A percentile compares a stretch with the other conserved stretches of the same genome.
Evolutionary conservation across 2,329 filamentous ascomycete genomes (phyloP).

Genomic region (Aspergillus tamarii): DNA sequence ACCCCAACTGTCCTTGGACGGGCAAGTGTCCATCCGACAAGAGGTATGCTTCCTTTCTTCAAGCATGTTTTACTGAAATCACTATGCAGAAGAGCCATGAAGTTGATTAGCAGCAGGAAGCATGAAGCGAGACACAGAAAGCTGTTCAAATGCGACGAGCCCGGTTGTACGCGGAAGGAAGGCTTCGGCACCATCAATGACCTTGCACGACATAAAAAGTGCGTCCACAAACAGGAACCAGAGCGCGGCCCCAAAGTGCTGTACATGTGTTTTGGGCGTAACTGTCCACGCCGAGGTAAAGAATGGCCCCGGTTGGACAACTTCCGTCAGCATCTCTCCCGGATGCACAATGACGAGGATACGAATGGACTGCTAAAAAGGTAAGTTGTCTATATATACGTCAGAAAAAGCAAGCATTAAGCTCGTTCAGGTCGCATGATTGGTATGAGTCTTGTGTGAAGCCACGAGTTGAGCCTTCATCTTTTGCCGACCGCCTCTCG

Average conservation of each 20-base stretch:
- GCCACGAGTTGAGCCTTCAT: constrained; percentile 21
- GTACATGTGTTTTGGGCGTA: constrained; percentile 62
- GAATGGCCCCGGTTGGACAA: constrained; percentile 83
- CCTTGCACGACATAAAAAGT: constrained; percentile 75
- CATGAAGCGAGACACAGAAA: constrained; percentile 72
- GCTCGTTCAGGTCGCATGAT: constrained; percentile 30
- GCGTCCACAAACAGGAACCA: constrained; percentile 63
- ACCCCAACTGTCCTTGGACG: constrained; percentile 35
- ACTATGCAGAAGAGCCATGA: too few relatives aligned
- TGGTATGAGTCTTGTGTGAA: constrained; percentile 39
- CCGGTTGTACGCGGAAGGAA: constrained; percentile 59
- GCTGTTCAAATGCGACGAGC: constrained; percentile 63
- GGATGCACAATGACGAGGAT: constrained; percentile 63
- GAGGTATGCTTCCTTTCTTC: constrained; percentile 31
- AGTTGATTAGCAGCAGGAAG: constrained; percentile 60
- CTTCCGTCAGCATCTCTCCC: constrained; percentile 76
- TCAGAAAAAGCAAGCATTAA: background rate
- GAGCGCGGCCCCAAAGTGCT: constrained; percentile 53
- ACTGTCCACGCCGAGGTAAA: constrained; percentile 66
- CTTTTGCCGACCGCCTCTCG: constrained; percentile 19
- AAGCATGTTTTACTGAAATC: too few relatives aligned
- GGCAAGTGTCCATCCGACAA: constrained; percentile 47
- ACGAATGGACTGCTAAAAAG: constrained; percentile 49
- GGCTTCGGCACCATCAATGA: constrained; percentile 84
- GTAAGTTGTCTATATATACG: constrained; percentile 40